Evolutionary conservation across 352 stramenopile genomes (phyloP).

Genomic region (Pythium guiyangense): DNA sequence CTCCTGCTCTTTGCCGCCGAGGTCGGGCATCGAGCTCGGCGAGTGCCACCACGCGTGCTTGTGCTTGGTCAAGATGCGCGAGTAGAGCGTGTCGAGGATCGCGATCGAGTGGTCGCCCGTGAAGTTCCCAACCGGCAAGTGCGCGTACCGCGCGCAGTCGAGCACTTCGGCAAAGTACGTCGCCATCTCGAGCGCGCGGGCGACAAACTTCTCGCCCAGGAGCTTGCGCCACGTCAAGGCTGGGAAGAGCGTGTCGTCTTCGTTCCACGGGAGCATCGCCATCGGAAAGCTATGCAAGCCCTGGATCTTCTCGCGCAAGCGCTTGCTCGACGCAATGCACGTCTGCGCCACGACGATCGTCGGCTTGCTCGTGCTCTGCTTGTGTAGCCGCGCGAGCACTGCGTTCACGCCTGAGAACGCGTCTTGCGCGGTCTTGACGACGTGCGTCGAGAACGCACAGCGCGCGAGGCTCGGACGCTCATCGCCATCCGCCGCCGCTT

Average conservation of each 20-base stretch:
- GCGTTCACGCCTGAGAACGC: constrained; percentile 88
- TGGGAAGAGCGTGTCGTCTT: constrained; percentile 78
- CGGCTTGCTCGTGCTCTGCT: constrained; percentile 50
- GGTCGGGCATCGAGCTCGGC: constrained; percentile 79
- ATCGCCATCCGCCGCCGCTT: constrained; percentile 25
- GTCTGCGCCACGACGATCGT: constrained; percentile 89
- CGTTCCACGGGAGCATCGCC: constrained; percentile 80
- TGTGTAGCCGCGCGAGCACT: constrained; percentile 80
- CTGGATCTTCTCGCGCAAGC: constrained; percentile 77
- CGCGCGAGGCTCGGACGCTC: constrained; percentile 29
- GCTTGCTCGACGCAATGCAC: constrained; percentile 49
- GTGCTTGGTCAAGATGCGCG: constrained; percentile 88
- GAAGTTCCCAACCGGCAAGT: constrained; percentile 95
- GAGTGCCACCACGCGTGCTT: constrained; percentile 96
- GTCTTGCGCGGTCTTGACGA: constrained; percentile 74
- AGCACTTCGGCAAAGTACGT: constrained; percentile 90
- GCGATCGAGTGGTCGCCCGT: constrained; percentile 86
- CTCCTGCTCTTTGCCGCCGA: constrained; percentile 85
- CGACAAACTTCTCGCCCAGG: constrained; percentile 70
- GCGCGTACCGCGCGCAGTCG: constrained; percentile 79
- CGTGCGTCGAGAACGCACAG: constrained; percentile 55
- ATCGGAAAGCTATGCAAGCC: constrained; percentile 92
- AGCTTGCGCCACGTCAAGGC: constrained; percentile 94
- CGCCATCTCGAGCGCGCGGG: constrained; percentile 77
- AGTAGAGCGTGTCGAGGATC: constrained; percentile 94